phyloP scores from a whole-genome alignment of 1,284 basidiomycete species.

The Amylostereum areolatum region DNA sequence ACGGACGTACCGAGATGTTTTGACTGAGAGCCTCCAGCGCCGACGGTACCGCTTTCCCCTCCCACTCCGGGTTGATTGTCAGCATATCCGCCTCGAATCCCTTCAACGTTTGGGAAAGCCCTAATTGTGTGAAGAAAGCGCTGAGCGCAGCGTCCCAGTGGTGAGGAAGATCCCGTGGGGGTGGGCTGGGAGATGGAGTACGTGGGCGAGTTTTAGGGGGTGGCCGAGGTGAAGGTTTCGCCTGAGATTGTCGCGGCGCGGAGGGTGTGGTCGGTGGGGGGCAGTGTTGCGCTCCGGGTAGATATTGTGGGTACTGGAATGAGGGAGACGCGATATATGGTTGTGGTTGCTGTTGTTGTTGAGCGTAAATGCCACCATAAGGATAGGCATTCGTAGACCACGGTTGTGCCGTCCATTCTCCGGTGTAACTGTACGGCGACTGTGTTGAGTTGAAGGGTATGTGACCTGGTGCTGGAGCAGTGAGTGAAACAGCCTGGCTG shows the following conservation, averaged over 20 bases:
- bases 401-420: slow-evolving; percentile 19
- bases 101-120: slow-evolving; percentile 52
- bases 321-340: slow-evolving; percentile 5
- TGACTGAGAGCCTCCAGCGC: slow-evolving; percentile 45
- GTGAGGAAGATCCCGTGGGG: slow-evolving; percentile 36
- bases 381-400: slow-evolving; percentile 14
- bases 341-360: slow-evolving; percentile 8
- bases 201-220: slow-evolving; percentile 12
- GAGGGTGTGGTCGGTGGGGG: neutral
- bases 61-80: slow-evolving; percentile 61
- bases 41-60: slow-evolving; percentile 44
- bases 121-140: slow-evolving; percentile 47
- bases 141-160: slow-evolving; percentile 60
- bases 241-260: neutral
- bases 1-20: neutral
- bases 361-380: slow-evolving; percentile 7
- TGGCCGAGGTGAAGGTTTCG: neutral
- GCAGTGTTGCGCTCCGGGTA: neutral
- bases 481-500: no score
- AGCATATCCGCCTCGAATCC: slow-evolving; percentile 70
- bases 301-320: slow-evolving; percentile 10
- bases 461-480: no score
- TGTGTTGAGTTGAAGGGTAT: neutral
- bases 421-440: slow-evolving; percentile 21
- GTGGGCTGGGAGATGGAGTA: slow-evolving; percentile 28